A percentile compares a stretch with the other conserved stretches of the same genome.
phyloP scores from a whole-genome alignment of 768 basidiomycete genomes.

The Kwoniella sp. region DNA sequence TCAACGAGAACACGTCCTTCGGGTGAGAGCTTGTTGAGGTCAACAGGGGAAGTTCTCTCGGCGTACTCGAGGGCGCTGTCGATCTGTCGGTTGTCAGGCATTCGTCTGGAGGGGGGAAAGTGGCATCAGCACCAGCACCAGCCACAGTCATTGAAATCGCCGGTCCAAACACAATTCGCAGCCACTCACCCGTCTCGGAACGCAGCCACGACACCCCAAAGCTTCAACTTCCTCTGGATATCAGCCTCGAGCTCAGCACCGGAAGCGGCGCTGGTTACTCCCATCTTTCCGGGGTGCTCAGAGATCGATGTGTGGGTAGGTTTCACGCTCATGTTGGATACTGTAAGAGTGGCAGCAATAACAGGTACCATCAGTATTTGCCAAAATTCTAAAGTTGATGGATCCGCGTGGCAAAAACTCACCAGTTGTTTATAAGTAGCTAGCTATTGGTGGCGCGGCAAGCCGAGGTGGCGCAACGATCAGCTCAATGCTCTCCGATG shows the following conservation, averaged over 20 bases:
- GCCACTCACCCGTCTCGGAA: constrained; percentile 65
- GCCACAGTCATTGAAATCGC: no score
- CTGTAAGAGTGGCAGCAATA: background rate
- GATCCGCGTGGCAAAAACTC: background rate
- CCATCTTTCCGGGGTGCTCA: constrained; percentile 57
- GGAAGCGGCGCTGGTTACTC: constrained; percentile 71
- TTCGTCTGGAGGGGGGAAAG: constrained; percentile 72
- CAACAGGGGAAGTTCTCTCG: constrained; percentile 64
- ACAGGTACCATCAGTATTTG: no score
- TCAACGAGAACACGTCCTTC: constrained; percentile 75
- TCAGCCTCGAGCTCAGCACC: constrained; percentile 68
- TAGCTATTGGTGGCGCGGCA: constrained; percentile 1
- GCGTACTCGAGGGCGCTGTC: constrained; percentile 72
- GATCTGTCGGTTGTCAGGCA: constrained; percentile 80
- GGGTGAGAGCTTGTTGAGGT: constrained; percentile 67
- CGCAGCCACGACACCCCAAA: constrained; percentile 80
- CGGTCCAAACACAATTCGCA: constrained; percentile 5
- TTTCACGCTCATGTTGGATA: constrained; percentile 17
- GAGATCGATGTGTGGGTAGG: constrained; percentile 39
- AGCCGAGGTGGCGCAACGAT: background rate
- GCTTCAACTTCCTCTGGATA: constrained; percentile 78
- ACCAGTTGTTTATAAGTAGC: constrained; percentile 1
- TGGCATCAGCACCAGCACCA: constrained; percentile 58
- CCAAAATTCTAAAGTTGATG: background rate
- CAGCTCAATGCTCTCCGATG: background rate